Percentiles rank a stretch among this genome's conserved stretches.
Evolutionary conservation across 2,329 filamentous ascomycete genomes (phyloP).

Genomic region (Albifimbria verrucaria): DNA sequence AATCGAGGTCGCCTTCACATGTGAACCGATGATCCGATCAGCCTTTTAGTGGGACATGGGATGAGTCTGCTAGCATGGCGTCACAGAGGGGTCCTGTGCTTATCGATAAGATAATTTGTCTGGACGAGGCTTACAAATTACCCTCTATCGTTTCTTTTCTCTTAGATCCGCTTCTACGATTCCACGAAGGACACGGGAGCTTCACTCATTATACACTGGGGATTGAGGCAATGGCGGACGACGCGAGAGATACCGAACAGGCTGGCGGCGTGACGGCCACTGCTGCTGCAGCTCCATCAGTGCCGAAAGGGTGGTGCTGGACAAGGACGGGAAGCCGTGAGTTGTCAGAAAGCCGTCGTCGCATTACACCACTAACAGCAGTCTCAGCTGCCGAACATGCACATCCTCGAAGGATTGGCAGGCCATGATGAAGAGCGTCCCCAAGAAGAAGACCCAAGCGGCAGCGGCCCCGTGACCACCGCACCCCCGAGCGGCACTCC

Average conservation of each 20-base stretch:
- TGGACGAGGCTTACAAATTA: not conserved
- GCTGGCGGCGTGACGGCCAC: slow-evolving; percentile 10
- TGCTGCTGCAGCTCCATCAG: slow-evolving; percentile 39
- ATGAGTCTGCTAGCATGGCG: not conserved
- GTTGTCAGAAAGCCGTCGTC: slow-evolving; percentile 25
- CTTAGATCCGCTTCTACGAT: not conserved
- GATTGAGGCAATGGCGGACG: slow-evolving; percentile 30
- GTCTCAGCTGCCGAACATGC: slow-evolving; percentile 67
- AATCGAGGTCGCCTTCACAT: too few relatives aligned
- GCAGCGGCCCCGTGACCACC: slow-evolving; percentile 30
- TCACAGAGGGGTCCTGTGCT: not conserved
- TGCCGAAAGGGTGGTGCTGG: slow-evolving; percentile 73
- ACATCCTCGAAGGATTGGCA: slow-evolving; percentile 64
- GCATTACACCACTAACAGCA: slow-evolving; percentile 1
- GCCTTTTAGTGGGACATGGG: not conserved
- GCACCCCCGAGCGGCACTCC: slow-evolving; percentile 35
- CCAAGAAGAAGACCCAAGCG: slow-evolving; percentile 24
- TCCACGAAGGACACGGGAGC: not conserved
- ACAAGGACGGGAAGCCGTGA: slow-evolving; percentile 82
- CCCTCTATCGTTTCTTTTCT: not conserved
- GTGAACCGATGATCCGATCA: not conserved
- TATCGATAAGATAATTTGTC: not conserved
- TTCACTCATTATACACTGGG: not conserved
- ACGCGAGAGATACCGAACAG: slow-evolving; percentile 26
- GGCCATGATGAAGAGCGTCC: slow-evolving; percentile 46